Evolutionary conservation across 2,329 filamentous ascomycete species (phyloP).

Genomic region (Penicillium italicum): DNA sequence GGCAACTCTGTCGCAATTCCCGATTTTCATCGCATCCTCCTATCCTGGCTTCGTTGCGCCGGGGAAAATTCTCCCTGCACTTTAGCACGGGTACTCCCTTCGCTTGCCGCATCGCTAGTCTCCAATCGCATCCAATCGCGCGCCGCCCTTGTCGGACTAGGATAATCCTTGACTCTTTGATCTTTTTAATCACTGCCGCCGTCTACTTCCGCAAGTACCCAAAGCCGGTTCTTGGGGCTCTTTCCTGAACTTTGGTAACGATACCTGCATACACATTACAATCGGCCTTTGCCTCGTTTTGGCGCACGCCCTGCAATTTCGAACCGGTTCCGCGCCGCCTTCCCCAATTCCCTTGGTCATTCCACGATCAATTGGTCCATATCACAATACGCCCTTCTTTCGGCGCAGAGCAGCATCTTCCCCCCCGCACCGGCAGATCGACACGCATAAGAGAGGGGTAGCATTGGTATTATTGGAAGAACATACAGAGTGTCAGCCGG

Average conservation of each 20-base stretch:
- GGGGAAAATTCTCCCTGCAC: constrained; percentile 17
- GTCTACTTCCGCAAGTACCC: constrained; percentile 19
- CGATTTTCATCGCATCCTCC: constrained; percentile 27
- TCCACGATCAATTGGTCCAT: constrained; percentile 30
- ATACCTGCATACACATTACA: constrained; percentile 26
- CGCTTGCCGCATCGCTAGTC: constrained; percentile 20
- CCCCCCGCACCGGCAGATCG: constrained; percentile 35
- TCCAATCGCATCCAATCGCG: constrained; percentile 18
- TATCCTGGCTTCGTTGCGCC: constrained; percentile 16
- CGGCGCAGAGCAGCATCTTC: constrained; percentile 32
- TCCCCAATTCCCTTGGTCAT: constrained; percentile 17
- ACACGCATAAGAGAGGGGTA: constrained; percentile 30
- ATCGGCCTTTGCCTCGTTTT: constrained; percentile 25
- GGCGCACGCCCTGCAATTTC: constrained; percentile 15
- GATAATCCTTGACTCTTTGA: constrained; percentile 11
- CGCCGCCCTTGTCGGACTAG: constrained; percentile 1
- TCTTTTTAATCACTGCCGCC: constrained; percentile 9
- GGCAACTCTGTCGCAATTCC: constrained; percentile 33
- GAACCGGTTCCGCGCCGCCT: constrained; percentile 13
- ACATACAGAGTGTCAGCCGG: constrained; percentile 16
- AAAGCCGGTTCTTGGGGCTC: constrained; percentile 20
- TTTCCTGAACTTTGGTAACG: constrained; percentile 15
- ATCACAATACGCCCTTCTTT: constrained; percentile 26
- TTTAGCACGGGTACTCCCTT: constrained; percentile 26
- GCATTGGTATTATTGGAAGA: constrained; percentile 21